Evolutionary conservation across 148 eudicot species (phyloP).

Genomic region (Vaccinium corymbosum): DNA sequence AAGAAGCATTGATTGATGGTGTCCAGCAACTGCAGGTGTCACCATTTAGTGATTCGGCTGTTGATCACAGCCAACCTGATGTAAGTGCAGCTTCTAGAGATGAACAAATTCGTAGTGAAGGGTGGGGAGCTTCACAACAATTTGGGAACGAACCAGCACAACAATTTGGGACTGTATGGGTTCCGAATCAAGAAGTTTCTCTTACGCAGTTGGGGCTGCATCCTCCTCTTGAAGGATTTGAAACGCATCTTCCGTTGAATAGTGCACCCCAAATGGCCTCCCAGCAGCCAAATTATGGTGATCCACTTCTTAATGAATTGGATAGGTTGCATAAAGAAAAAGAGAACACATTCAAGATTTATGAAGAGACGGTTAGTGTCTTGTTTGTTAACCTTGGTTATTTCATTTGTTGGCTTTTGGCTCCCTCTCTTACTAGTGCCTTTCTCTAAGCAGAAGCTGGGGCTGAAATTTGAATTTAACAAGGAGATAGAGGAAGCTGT

Average conservation of each 20-base stretch:
- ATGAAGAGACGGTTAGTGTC: constrained; percentile 54
- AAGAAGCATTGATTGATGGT: constrained; percentile 16
- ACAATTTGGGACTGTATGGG: neutral
- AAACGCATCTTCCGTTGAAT: constrained; percentile 19
- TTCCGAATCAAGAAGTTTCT: constrained; percentile 25
- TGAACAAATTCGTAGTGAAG: constrained; percentile 10
- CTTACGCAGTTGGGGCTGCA: constrained; percentile 19
- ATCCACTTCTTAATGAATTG: constrained; percentile 65
- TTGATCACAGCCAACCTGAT: constrained; percentile 19
- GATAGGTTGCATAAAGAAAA: constrained; percentile 46
- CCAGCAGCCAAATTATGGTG: constrained; percentile 22
- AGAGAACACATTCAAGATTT: constrained; percentile 30
- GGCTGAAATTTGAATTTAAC: constrained; percentile 54
- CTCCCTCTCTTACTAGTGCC: constrained; percentile 13
- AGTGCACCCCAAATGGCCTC: constrained; percentile 25
- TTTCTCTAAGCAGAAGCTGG: constrained; percentile 44
- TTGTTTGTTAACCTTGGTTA: constrained; percentile 10
- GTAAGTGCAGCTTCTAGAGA: constrained; percentile 21
- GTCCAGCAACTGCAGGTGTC: constrained; percentile 14
- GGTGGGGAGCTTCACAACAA: constrained; percentile 16
- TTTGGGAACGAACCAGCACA: neutral
- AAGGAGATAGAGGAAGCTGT: constrained; percentile 59
- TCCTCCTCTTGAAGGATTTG: constrained; percentile 20
- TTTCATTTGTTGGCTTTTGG: neutral
- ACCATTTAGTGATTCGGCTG: constrained; percentile 15